Percentiles rank a stretch among this genome's conserved stretches.
Evolutionary conservation across 1,284 basidiomycete genomes (phyloP).

Genomic region (Sporisorium reilianum): DNA sequence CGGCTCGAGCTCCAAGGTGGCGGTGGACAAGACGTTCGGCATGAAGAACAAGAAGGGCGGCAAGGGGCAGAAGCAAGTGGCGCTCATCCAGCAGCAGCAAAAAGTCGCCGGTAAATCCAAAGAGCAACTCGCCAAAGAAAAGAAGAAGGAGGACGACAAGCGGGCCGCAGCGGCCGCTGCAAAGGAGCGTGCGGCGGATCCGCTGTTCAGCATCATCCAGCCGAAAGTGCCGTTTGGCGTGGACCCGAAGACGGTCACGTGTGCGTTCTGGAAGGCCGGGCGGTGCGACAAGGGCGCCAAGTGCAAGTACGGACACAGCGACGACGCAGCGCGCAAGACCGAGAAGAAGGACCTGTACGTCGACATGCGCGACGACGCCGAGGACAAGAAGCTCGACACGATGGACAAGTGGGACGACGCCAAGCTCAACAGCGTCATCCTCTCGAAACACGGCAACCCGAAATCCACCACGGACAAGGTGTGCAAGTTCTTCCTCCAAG

Average conservation of each 20-base stretch:
- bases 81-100: constrained; percentile 80
- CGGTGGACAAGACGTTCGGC: constrained; percentile 75
- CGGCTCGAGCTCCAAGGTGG: constrained; percentile 60
- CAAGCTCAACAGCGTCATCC: constrained; percentile 86
- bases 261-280: constrained; percentile 67
- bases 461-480: constrained; percentile 92
- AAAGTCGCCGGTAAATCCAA: constrained; percentile 77
- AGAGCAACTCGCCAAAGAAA: constrained; percentile 80
- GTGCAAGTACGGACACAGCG: constrained; percentile 91
- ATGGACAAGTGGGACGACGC: constrained; percentile 99
- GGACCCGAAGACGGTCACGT: constrained; percentile 67
- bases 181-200: constrained; percentile 72
- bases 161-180: constrained; percentile 88
- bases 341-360: constrained; percentile 97
- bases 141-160: constrained; percentile 83
- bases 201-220: constrained; percentile 69
- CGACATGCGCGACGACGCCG: constrained; percentile 78
- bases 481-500: constrained; percentile 96
- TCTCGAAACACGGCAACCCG: constrained; percentile 90
- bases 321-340: constrained; percentile 86
- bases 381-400: constrained; percentile 79
- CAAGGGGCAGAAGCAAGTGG: constrained; percentile 88
- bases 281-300: constrained; percentile 72
- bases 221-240: constrained; percentile 92
- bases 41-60: constrained; percentile 92